Percentiles rank a stretch among this genome's conserved stretches.
Conservation (phyloP, 164 flowering plant genomes). For the Warburgia ugandensis region DNA sequence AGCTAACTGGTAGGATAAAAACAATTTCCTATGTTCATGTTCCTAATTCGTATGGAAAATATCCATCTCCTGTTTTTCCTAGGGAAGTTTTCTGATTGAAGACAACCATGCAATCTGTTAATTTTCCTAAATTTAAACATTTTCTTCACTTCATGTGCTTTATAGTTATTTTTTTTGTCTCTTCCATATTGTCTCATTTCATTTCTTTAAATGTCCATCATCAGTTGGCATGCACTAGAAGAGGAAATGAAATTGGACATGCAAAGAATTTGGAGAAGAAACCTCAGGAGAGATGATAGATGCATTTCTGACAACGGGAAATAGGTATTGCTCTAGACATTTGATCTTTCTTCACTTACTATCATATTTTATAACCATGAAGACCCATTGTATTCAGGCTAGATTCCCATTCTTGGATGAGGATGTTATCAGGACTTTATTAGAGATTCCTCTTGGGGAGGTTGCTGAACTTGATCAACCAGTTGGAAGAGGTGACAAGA, state of each 20-base stretch:
- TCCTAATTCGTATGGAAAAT: no score
- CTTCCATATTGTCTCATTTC: background rate
- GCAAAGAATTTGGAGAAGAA: conserved; percentile 98
- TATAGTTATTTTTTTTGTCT: background rate
- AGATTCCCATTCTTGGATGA: conserved; percentile 97
- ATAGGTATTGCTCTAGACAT: conserved; percentile 47
- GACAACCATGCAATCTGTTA: no score
- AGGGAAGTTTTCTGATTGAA: no score
- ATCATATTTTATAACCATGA: background rate
- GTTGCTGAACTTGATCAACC: conserved; percentile 81
- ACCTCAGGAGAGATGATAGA: conserved; percentile 95
- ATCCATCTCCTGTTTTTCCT: no score
- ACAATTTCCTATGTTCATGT: no score
- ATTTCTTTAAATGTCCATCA: background rate
- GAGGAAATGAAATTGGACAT: conserved; percentile 94
- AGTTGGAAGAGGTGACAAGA: conserved; percentile 86
- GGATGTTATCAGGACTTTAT: conserved; percentile 71
- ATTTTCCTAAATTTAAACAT: no score
- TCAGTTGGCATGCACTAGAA: conserved; percentile 74
- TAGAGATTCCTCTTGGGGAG: conserved; percentile 85
- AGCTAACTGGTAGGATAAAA: no score
- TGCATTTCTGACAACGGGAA: conserved; percentile 90
- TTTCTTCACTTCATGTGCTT: background rate
- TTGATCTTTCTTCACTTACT: conserved; percentile 1
- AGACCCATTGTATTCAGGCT: conserved; percentile 39